Base-by-base conservation (phyloP, 306 rosid genomes). In the apple (Malus domestica) region DNA sequence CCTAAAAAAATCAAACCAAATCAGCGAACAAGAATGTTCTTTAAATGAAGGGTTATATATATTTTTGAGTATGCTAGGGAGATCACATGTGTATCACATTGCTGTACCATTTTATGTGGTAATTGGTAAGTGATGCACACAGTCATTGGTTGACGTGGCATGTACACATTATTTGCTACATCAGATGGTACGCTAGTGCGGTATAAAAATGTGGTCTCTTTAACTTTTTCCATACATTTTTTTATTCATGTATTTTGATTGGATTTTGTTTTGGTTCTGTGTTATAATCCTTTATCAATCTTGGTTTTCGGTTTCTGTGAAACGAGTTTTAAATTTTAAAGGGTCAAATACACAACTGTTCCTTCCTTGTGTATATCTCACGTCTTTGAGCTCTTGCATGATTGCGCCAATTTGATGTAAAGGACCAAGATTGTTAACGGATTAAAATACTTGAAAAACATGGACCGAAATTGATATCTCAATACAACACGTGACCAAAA, bases 151-250 rank as follows among this genome's bases (percentile, higher is more conserved):
- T 35, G 40, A 7, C 9, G 9, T 35, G 0, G 2, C 9, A 35
- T 35, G 9, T 35, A 7, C 40, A 35, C 40, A 7, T 35, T 1
- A 35, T 1, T 35, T 35, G 40, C 2, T 2, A 35, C 40, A 35
- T 35, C 40, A 1, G 0, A 35, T 35, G 2, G 0, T 35, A 7
- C 0, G 6, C 0, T 35, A 35, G 0, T 1, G 40, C 1, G 40
- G 40, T 35, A 1, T 1, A 35, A 6, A 35, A 35, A 35, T 35
- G 9, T 35, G 40, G 0, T 35, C 2, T 35, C 40, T 35, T 2
- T 0, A 35, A 35, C 40, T 6, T 1, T 35, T 35, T 33, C 8
- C 8, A 33, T 33, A 33, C 38, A 33, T 6, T 35, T 35, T 35
- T 35, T 35, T 35, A 35, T 7, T 12, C 25, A 9, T 55, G 55